These are phyloP conservation scores for Acidiella bohemica DNA, from an alignment of 495 filamentous ascomycete species.

Conservation along the genomic window DNA sequence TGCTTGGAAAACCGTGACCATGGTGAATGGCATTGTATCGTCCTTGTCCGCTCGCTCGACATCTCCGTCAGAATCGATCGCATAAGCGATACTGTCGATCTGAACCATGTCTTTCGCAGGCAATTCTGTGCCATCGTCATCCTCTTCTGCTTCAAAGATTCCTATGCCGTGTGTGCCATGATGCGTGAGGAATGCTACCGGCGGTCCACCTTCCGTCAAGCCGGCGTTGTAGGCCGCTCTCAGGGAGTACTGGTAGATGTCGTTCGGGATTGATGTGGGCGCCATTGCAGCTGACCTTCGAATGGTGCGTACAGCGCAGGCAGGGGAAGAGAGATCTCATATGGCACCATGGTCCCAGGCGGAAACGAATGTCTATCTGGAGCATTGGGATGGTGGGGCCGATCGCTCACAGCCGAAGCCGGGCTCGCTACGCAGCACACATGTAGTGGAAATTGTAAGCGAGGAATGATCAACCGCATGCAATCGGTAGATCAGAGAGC, in stretches of 20 bases:
- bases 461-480: no score
- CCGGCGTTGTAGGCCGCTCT: slow-evolving; percentile 16
- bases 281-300: no score
- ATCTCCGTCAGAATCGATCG: slow-evolving; percentile 8
- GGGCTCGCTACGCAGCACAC: no score
- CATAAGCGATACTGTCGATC: slow-evolving; percentile 15
- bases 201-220: slow-evolving; percentile 15
- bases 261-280: slow-evolving; percentile 18
- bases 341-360: no score
- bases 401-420: no score
- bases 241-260: slow-evolving; percentile 23
- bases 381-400: no score
- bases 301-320: no score
- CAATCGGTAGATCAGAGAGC: no score
- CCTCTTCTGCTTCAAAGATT: slow-evolving; percentile 13
- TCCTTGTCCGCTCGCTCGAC: slow-evolving; percentile 13
- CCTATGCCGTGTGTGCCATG: slow-evolving; percentile 22
- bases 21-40: slow-evolving; percentile 15
- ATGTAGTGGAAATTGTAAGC: no score
- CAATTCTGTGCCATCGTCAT: slow-evolving; percentile 1
- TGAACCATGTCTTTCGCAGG: slow-evolving; percentile 16
- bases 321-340: no score
- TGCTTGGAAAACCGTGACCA: slow-evolving; percentile 20
- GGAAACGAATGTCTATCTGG: no score
- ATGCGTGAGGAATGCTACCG: slow-evolving; percentile 16